A percentile compares a stretch with the other conserved stretches of the same genome.
Evolutionary conservation across 495 filamentous ascomycete species (phyloP).

Genomic region (Penicillium antarcticum): DNA sequence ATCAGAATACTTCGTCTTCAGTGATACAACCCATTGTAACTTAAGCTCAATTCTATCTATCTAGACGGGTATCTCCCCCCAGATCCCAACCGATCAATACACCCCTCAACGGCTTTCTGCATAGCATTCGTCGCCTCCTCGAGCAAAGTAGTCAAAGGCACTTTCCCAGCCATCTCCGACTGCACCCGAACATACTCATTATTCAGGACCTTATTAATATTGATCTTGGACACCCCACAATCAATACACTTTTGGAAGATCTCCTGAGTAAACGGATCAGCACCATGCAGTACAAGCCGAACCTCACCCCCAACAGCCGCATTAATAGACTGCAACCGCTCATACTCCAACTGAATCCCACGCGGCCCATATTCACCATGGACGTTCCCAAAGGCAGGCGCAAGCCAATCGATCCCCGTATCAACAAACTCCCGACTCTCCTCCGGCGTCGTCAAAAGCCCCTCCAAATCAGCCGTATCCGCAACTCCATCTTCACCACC

Average conservation of each 20-base stretch:
- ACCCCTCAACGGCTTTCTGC: constrained; percentile 71
- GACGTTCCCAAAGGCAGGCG: constrained; percentile 83
- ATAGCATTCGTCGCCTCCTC: constrained; percentile 70
- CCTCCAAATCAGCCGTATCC: constrained; percentile 72
- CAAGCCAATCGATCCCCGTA: constrained; percentile 79
- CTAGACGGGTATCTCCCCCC: constrained; percentile 50
- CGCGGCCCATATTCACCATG: constrained; percentile 78
- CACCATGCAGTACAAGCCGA: constrained; percentile 71
- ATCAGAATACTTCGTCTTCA: neutral
- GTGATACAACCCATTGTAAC: neutral
- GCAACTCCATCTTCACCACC: constrained; percentile 81
- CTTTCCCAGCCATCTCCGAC: constrained; percentile 63
- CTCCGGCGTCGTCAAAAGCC: constrained; percentile 71
- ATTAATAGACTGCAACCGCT: constrained; percentile 61
- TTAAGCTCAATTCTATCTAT: neutral
- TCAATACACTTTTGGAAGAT: constrained; percentile 68
- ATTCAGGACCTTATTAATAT: constrained; percentile 83
- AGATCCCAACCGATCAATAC: constrained; percentile 69
- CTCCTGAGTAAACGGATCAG: constrained; percentile 68
- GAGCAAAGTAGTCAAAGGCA: constrained; percentile 63
- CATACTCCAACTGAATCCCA: constrained; percentile 72
- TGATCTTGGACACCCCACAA: constrained; percentile 71
- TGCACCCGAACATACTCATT: constrained; percentile 62
- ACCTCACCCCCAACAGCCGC: constrained; percentile 59
- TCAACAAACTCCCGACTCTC: constrained; percentile 73